These are phyloP conservation scores for Daldinia childiae DNA, from an alignment of 495 filamentous ascomycete species.

Conservation along the genomic window DNA sequence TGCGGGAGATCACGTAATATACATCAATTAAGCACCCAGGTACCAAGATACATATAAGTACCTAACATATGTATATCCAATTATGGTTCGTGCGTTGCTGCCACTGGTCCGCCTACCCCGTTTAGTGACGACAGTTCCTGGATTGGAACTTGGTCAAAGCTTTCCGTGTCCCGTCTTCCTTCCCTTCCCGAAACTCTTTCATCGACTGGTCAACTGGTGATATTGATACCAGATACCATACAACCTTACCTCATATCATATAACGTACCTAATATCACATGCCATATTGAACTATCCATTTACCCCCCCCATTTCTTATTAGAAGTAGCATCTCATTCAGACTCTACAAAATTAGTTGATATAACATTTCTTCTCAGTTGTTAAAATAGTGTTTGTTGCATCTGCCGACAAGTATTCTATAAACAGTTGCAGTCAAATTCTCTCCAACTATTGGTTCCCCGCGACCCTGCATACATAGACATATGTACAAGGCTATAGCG, in stretches of 20 bases:
- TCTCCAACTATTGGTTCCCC: conserved; percentile 31
- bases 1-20: conserved; percentile 13
- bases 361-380: conserved; percentile 20
- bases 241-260: not conserved
- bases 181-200: conserved; percentile 11
- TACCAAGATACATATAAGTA: conserved; percentile 2
- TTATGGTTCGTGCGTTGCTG: conserved; percentile 18
- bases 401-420: conserved; percentile 29
- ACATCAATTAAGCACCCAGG: not conserved
- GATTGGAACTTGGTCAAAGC: conserved; percentile 1
- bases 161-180: conserved; percentile 8
- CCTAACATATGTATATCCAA: not conserved
- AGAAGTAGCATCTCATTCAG: not conserved
- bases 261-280: conserved; percentile 6
- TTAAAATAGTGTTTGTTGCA: conserved; percentile 34
- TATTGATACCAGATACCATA: not conserved
- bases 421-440: conserved; percentile 30
- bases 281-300: conserved; percentile 2
- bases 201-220: not conserved
- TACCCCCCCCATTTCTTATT: not conserved
- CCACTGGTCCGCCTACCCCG: conserved; percentile 12
- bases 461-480: conserved; percentile 19
- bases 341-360: not conserved
- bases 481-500: conserved; percentile 20
- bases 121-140: conserved; percentile 35